These are phyloP conservation scores for Myotisia sp. DNA, from an alignment of 2,329 filamentous ascomycete species.

Conservation along the genomic window DNA sequence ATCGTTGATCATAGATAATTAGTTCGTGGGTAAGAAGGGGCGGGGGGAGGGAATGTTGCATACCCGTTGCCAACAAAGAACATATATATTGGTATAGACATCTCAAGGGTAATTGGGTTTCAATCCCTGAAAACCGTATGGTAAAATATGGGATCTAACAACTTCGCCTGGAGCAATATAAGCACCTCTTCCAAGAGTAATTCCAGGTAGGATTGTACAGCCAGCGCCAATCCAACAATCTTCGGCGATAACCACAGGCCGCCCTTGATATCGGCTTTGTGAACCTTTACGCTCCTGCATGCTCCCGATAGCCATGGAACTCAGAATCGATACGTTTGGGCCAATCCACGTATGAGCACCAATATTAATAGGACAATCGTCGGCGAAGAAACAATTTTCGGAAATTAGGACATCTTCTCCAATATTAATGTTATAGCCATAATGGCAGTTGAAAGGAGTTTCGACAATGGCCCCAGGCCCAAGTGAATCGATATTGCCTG, in stretches of 20 bases:
- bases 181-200: constrained; percentile 28
- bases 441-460: constrained; percentile 81
- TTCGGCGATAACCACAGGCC: constrained; percentile 59
- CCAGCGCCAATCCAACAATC: constrained; percentile 53
- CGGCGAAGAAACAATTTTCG: constrained; percentile 69
- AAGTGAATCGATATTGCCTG: constrained; percentile 49
- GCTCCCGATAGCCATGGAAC: constrained; percentile 57
- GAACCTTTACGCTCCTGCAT: constrained; percentile 59
- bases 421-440: constrained; percentile 87
- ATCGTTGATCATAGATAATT: no score
- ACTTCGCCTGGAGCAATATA: constrained; percentile 34
- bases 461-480: constrained; percentile 69
- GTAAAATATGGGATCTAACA: constrained; percentile 30
- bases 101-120: constrained; percentile 26
- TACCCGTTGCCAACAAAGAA: no score
- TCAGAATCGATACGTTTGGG: constrained; percentile 75
- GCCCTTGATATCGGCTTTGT: constrained; percentile 55
- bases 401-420: constrained; percentile 74
- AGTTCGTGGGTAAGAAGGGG: no score
- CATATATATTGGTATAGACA: no score
- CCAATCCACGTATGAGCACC: constrained; percentile 57
- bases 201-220: constrained; percentile 42
- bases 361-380: constrained; percentile 71
- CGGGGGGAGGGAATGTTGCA: no score
- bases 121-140: constrained; percentile 29